Evolutionary conservation across 345 rosid species (phyloP).

Genomic region (Turnera subulata): DNA sequence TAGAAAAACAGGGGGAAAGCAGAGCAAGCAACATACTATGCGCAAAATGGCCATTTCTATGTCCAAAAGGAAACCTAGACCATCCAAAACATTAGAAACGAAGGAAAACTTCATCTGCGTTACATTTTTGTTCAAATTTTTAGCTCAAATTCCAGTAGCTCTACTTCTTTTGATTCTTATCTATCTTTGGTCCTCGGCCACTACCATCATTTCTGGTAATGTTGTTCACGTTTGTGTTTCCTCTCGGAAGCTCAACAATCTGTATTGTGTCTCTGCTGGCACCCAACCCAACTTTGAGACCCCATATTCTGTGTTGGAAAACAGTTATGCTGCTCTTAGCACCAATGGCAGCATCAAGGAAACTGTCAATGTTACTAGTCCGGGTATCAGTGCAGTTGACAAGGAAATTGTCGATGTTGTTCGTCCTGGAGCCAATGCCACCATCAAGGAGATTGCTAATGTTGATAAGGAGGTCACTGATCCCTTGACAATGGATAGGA

Average conservation of each 20-base stretch:
- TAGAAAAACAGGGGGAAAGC: slow-evolving; percentile 31
- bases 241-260: slow-evolving; percentile 70
- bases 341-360: slow-evolving; percentile 3
- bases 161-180: slow-evolving; percentile 42
- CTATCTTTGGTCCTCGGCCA: slow-evolving; percentile 69
- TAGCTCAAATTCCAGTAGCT: slow-evolving; percentile 43
- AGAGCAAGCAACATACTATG: not conserved
- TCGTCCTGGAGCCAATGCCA: not conserved
- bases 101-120: slow-evolving; percentile 19
- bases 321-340: slow-evolving; percentile 5
- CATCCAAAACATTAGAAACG: slow-evolving; percentile 27
- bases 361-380: not conserved
- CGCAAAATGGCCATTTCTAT: slow-evolving; percentile 49
- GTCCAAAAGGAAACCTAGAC: slow-evolving; percentile 45
- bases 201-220: slow-evolving; percentile 63
- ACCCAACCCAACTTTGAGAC: slow-evolving; percentile 46
- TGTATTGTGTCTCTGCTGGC: slow-evolving; percentile 82
- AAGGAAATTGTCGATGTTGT: not conserved
- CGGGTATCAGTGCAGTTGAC: not conserved
- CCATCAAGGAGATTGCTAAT: slow-evolving; percentile 13
- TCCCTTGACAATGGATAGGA: slow-evolving; percentile 3
- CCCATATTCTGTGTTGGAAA: slow-evolving; percentile 25
- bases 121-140: slow-evolving; percentile 29
- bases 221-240: slow-evolving; percentile 67
- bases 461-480: slow-evolving; percentile 10